Base-by-base conservation (phyloP, 306 rosid species). In the Benincasa hispida region DNA sequence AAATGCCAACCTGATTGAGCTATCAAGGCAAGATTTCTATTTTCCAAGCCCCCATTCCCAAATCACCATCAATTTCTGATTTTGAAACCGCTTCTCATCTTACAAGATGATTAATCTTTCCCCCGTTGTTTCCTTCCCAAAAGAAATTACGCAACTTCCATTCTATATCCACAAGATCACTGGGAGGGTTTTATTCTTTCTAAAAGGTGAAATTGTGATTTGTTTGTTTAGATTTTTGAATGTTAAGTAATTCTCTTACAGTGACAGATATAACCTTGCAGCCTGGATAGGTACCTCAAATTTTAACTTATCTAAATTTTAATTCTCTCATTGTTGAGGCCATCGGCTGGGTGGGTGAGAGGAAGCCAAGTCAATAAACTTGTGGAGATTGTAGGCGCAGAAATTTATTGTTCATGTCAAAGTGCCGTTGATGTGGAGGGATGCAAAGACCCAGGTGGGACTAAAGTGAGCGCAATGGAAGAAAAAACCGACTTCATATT, bases 351-450 rank as follows among this genome's bases (percentile, higher is more conserved):
- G 78, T 82, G 84, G 87, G 84, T 66, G 53, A 82, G 85, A 79
- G 87, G 82, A 68, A 91, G 82, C 78, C 92, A 86, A 75, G 97
- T 83, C 68, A 86, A 88, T 77, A 93, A 91, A 87, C 68, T 75
- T 77, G 82, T 93, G 72, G 96, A 91, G 79, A 83, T 93, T 30
- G 81, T 77, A 51, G 96, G 91, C 75, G 83, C 91, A 83, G 98
- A 93, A 66, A 81, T 93, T 76, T 93, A 91, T 81, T 90, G 96
- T 81, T 78, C 87, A 69, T 82, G 86, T 81, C 82, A 76, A 53
- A 85, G 84, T 78, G 79, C 86, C 2, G 41, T 76, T 81, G 74
- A 75, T 77, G 13, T 85, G 82, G 84, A 84, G 56, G 76, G 76
- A 82, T 70, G 35, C 65, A 77, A 81, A 67, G 83, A 82, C 78